Conservation (phyloP, 345 rosid genomes). For the Eucalyptus marginata region DNA sequence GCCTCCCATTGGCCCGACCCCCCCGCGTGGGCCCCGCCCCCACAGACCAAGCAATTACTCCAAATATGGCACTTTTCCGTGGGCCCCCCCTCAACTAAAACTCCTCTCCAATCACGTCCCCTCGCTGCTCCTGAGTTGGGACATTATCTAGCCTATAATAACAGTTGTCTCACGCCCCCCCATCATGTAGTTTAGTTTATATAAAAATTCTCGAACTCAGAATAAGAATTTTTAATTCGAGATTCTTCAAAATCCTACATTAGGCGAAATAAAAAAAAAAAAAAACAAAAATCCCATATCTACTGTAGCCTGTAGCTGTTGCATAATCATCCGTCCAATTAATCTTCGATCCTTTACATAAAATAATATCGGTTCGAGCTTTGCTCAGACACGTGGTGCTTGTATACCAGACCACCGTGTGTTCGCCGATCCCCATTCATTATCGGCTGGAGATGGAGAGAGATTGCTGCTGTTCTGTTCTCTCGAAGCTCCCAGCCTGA, state of each 20-base stretch:
- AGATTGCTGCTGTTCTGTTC: background rate
- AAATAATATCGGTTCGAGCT: background rate
- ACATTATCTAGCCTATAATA: background rate
- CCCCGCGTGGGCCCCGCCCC: background rate
- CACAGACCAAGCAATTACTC: background rate
- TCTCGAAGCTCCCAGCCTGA: background rate
- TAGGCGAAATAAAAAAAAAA: background rate
- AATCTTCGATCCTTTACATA: background rate
- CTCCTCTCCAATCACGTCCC: background rate
- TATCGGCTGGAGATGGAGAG: background rate
- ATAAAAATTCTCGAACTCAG: background rate
- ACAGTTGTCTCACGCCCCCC: background rate
- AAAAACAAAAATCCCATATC: background rate
- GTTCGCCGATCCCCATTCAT: background rate
- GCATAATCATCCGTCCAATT: background rate
- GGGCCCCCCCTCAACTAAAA: background rate
- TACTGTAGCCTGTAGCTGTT: background rate
- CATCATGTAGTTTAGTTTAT: background rate
- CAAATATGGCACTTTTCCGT: background rate
- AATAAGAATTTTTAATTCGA: background rate
- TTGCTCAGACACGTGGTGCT: background rate
- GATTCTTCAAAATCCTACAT: background rate
- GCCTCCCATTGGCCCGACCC: background rate
- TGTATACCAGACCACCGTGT: background rate
- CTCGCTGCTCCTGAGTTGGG: background rate